Conservation (phyloP, 2,329 filamentous ascomycete genomes). For the Aspergillus pseudonomiae region DNA sequence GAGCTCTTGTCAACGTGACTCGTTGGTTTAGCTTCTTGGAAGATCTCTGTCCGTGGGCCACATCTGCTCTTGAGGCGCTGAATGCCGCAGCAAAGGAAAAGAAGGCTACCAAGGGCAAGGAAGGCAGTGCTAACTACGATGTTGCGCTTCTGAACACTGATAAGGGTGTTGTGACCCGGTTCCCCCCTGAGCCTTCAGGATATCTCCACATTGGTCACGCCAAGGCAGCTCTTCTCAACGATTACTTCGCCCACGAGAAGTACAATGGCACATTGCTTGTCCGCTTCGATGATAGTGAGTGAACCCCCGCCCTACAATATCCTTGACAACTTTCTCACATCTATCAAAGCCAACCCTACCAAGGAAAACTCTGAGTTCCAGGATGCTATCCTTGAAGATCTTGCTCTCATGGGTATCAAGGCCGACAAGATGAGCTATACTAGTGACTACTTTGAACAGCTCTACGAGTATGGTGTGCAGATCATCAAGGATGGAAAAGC, state of each 20-base stretch:
- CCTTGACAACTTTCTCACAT: background rate
- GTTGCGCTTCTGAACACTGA: slow-evolving; percentile 83
- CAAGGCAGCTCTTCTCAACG: slow-evolving; percentile 89
- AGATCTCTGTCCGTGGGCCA: slow-evolving; percentile 75
- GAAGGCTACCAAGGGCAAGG: slow-evolving; percentile 69
- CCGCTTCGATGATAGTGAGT: slow-evolving; percentile 80
- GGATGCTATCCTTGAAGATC: slow-evolving; percentile 89
- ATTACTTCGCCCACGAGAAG: slow-evolving; percentile 93
- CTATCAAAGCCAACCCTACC: slow-evolving; percentile 69
- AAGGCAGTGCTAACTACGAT: slow-evolving; percentile 79
- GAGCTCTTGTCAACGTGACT: slow-evolving; percentile 72
- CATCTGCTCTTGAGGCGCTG: slow-evolving; percentile 69
- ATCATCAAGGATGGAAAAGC: slow-evolving; percentile 86
- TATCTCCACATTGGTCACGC: slow-evolving; percentile 96
- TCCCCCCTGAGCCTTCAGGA: slow-evolving; percentile 92
- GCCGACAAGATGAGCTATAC: slow-evolving; percentile 87
- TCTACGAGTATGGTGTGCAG: slow-evolving; percentile 82
- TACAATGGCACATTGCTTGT: slow-evolving; percentile 90
- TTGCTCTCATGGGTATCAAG: slow-evolving; percentile 87
- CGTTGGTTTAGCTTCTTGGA: slow-evolving; percentile 90
- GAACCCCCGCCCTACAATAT: background rate
- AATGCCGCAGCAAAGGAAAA: slow-evolving; percentile 71
- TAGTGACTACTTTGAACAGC: slow-evolving; percentile 90
- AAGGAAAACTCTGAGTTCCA: slow-evolving; percentile 98
- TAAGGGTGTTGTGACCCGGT: slow-evolving; percentile 86